Percentiles rank a stretch among this genome's conserved stretches.
phyloP scores from a whole-genome alignment of 192 early-diverging fungal species.

The Irineochytrium annulatum region DNA sequence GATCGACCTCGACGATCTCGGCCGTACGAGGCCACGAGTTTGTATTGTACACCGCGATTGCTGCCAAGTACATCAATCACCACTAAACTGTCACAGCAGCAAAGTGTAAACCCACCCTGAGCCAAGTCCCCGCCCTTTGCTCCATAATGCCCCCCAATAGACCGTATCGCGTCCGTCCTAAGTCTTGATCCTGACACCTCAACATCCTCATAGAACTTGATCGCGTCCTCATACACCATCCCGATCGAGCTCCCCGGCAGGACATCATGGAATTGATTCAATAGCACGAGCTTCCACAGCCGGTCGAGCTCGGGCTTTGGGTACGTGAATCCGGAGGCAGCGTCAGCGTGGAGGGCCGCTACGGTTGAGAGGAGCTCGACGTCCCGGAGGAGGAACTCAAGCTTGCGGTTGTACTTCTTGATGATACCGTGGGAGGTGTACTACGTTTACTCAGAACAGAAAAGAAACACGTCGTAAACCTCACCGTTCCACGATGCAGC shows the following conservation, averaged over 20 bases:
- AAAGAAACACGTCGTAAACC: constrained; percentile 1
- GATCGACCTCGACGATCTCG: constrained; percentile 19
- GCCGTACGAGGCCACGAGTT: constrained; percentile 25
- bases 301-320: constrained; percentile 70
- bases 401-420: constrained; percentile 80
- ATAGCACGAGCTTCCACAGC: constrained; percentile 84
- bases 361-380: constrained; percentile 69
- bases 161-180: constrained; percentile 5
- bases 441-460: constrained; percentile 8
- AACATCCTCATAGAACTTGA: constrained; percentile 50
- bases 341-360: constrained; percentile 3
- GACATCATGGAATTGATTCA: constrained; percentile 98
- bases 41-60: constrained; percentile 30
- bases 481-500: constrained; percentile 84
- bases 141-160: neutral
- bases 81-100: neutral
- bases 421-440: constrained; percentile 86
- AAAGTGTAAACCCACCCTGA: neutral
- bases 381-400: constrained; percentile 78
- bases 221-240: constrained; percentile 86
- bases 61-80: neutral
- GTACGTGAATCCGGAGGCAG: constrained; percentile 35
- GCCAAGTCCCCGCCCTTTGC: neutral
- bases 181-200: constrained; percentile 18
- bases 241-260: constrained; percentile 88